These are phyloP conservation scores for Chytridium lagenaria DNA, from an alignment of 371 early-diverging fungal species.

Conservation along the genomic window DNA sequence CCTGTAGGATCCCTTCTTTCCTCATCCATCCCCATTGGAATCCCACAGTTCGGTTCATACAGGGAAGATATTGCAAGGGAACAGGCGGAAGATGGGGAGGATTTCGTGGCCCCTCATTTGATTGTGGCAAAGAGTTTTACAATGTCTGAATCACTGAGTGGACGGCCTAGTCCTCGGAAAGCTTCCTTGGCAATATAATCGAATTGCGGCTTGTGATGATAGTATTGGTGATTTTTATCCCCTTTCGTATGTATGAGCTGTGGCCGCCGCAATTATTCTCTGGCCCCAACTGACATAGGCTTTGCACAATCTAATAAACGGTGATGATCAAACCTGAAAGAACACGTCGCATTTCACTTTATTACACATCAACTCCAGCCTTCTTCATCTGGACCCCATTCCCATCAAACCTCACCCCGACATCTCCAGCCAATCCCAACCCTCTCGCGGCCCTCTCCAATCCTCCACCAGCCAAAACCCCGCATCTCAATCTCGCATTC, in stretches of 20 bases:
- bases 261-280: no score
- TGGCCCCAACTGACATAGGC: no score
- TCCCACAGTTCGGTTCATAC: background rate
- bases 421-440: no score
- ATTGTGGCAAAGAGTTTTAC: background rate
- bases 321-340: no score
- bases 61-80: background rate
- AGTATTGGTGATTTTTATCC: no score
- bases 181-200: background rate
- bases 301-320: no score
- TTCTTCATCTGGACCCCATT: no score
- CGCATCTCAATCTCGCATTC: slow-evolving; percentile 54
- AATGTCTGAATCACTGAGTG: slow-evolving; percentile 5
- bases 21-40: slow-evolving; percentile 6
- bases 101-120: slow-evolving; percentile 4
- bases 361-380: no score
- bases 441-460: background rate
- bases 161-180: slow-evolving; percentile 3
- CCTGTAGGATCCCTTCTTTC: no score
- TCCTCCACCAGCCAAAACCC: background rate
- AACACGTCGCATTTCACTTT: no score
- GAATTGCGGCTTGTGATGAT: background rate
- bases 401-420: no score
- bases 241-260: no score
- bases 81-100: background rate